Evolutionary conservation across 73 alveolate species (phyloP).

Genomic region (Paramecium octaurelia): DNA sequence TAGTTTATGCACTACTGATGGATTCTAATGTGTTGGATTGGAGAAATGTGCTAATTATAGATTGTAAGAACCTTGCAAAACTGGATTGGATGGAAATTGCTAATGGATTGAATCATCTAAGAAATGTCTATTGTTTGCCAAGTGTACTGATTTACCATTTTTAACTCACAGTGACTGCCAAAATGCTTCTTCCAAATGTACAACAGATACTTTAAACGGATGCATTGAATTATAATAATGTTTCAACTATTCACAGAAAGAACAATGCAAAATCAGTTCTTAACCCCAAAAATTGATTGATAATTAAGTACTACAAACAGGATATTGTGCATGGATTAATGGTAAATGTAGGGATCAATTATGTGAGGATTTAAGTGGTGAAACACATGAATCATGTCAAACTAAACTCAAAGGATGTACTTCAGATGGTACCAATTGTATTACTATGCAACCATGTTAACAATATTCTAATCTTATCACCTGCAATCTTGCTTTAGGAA

Average conservation of each 20-base stretch:
- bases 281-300: background rate
- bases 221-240: background rate
- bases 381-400: slow-evolving; percentile 10
- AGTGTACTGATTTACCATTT: background rate
- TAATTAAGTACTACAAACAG: background rate
- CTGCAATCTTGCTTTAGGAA: slow-evolving; percentile 15
- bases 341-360: background rate
- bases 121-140: background rate
- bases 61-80: background rate
- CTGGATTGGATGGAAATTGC: slow-evolving; percentile 3
- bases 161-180: slow-evolving; percentile 8
- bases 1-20: slow-evolving; percentile 20
- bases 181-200: background rate
- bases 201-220: slow-evolving; percentile 3
- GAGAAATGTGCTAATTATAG: background rate
- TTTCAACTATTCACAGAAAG: background rate
- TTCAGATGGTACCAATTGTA: background rate
- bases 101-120: background rate
- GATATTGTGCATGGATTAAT: slow-evolving; percentile 24
- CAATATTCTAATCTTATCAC: background rate
- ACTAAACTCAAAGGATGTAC: slow-evolving; percentile 19
- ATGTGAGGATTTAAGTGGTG: slow-evolving; percentile 29
- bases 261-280: slow-evolving; percentile 12
- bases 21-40: background rate
- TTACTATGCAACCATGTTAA: background rate